Conservation (phyloP, 495 filamentous ascomycete species). For the Articulospora tetracladia region DNA sequence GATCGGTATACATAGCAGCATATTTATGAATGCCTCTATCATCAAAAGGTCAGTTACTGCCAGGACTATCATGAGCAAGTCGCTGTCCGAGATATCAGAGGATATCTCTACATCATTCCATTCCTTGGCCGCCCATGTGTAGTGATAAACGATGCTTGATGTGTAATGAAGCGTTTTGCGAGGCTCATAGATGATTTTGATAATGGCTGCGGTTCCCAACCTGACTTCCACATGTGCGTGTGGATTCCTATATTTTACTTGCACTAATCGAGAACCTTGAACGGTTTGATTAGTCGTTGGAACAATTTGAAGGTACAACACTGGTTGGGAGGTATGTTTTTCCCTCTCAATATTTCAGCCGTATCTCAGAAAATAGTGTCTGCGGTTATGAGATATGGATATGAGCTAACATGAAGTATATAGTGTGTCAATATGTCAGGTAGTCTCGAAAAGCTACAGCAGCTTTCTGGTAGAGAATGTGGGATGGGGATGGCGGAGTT, state of each 20-base stretch:
- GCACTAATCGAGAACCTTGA: conserved; percentile 58
- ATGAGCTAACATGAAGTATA: background rate
- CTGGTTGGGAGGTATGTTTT: conserved; percentile 64
- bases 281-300: conserved; percentile 54
- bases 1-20: conserved; percentile 6
- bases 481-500: too few species aligned
- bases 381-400: conserved; percentile 26
- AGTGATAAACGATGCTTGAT: background rate
- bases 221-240: conserved; percentile 17
- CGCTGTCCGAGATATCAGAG: conserved; percentile 1
- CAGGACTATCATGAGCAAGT: background rate
- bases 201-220: conserved; percentile 21
- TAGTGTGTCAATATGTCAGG: background rate
- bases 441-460: background rate
- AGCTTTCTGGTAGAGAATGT: background rate
- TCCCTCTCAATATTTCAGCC: conserved; percentile 17
- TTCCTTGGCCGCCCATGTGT: too few species aligned
- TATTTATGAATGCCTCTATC: background rate
- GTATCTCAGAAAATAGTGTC: conserved; percentile 53
- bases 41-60: conserved; percentile 9
- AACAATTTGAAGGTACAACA: conserved; percentile 57
- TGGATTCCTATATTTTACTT: conserved; percentile 57
- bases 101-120: too few species aligned
- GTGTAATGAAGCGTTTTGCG: conserved; percentile 30
- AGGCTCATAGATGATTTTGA: too few species aligned